Percentiles rank a stretch among this genome's conserved stretches.
Evolutionary conservation across 2,329 filamentous ascomycete species (phyloP).

Genomic region (Grosmannia penicillata): DNA sequence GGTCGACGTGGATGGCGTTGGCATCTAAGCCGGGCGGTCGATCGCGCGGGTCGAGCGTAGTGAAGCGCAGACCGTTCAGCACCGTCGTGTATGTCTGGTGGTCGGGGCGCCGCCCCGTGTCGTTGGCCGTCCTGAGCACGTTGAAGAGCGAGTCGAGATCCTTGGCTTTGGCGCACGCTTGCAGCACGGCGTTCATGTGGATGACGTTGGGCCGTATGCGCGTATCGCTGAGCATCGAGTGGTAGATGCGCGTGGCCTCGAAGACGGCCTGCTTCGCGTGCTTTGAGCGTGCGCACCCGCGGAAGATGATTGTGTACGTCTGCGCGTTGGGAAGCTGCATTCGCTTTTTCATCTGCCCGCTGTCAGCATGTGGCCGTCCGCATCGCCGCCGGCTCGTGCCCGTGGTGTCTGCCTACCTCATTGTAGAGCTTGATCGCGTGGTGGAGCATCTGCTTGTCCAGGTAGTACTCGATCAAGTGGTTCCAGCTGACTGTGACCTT

Average conservation of each 20-base stretch:
- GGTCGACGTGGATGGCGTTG: slow-evolving; percentile 1
- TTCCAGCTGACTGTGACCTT: slow-evolving; percentile 76
- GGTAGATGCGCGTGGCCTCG: slow-evolving; percentile 63
- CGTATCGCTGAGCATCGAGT: slow-evolving; percentile 51
- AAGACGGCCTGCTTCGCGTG: slow-evolving; percentile 44
- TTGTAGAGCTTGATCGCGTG: slow-evolving; percentile 73
- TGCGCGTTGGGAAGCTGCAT: slow-evolving; percentile 63
- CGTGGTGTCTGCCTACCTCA: no score
- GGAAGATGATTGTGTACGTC: slow-evolving; percentile 74
- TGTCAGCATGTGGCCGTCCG: neutral
- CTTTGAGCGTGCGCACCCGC: slow-evolving; percentile 50
- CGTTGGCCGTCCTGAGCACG: slow-evolving; percentile 57
- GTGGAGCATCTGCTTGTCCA: slow-evolving; percentile 45
- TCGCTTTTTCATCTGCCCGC: slow-evolving; percentile 78
- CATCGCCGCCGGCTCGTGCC: neutral
- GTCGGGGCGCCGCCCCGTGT: slow-evolving; percentile 49
- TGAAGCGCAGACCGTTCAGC: slow-evolving; percentile 54
- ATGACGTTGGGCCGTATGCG: slow-evolving; percentile 58
- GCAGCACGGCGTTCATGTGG: slow-evolving; percentile 79
- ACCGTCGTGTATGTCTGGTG: slow-evolving; percentile 68
- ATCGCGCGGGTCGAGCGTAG: slow-evolving; percentile 19
- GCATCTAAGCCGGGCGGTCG: slow-evolving; percentile 3
- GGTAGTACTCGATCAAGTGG: slow-evolving; percentile 57
- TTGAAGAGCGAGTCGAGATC: slow-evolving; percentile 73
- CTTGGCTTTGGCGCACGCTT: slow-evolving; percentile 58